A percentile compares a stretch with the other conserved stretches of the same genome.
Evolutionary conservation across 306 rosid species (phyloP).

Genomic region (Prunus kanzakura): DNA sequence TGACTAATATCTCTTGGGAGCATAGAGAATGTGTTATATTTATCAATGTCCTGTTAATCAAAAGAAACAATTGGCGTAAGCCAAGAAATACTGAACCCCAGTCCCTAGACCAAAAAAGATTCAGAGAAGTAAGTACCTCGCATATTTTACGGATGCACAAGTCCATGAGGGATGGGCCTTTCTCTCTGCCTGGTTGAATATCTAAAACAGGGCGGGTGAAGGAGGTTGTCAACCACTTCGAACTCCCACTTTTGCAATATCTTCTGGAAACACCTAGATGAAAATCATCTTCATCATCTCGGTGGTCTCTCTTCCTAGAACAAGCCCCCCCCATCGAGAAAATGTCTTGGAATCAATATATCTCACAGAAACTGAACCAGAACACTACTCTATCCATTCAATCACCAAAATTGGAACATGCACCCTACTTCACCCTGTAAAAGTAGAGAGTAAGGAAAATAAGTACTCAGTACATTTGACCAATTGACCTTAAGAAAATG

Average conservation of each 20-base stretch:
- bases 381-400: slow-evolving; percentile 37
- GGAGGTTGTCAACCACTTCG: slow-evolving; percentile 82
- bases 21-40: slow-evolving; percentile 45
- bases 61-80: slow-evolving; percentile 27
- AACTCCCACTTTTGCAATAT: slow-evolving; percentile 80
- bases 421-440: slow-evolving; percentile 40
- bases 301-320: slow-evolving; percentile 77
- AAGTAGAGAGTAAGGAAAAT: slow-evolving; percentile 23
- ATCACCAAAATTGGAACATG: slow-evolving; percentile 32
- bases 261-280: slow-evolving; percentile 46
- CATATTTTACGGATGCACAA: slow-evolving; percentile 59
- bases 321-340: slow-evolving; percentile 90
- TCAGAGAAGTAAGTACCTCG: slow-evolving; percentile 41
- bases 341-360: slow-evolving; percentile 36
- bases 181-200: slow-evolving; percentile 44
- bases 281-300: slow-evolving; percentile 44
- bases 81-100: background rate
- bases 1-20: slow-evolving; percentile 94
- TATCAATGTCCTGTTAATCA: slow-evolving; percentile 62
- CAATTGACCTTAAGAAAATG: slow-evolving; percentile 1
- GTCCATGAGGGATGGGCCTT: slow-evolving; percentile 67
- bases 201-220: slow-evolving; percentile 52
- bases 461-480: slow-evolving; percentile 21
- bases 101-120: slow-evolving; percentile 2
- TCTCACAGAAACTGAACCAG: slow-evolving; percentile 37